Evolutionary conservation across 345 rosid species (phyloP).

Genomic region (Geranium rotundifolium): DNA sequence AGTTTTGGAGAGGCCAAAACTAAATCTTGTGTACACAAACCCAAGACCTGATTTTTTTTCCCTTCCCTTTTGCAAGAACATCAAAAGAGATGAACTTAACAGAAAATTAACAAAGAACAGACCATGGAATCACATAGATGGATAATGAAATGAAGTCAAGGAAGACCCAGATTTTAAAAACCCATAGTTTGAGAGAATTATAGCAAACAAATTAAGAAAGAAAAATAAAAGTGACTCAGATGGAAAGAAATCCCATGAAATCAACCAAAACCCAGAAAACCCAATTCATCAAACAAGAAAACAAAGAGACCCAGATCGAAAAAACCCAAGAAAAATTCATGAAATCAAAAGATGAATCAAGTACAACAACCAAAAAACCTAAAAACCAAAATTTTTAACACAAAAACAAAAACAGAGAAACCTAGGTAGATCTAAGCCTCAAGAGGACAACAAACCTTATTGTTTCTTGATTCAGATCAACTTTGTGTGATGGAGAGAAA

Average conservation of each 20-base stretch:
- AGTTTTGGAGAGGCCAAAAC: too few relatives aligned
- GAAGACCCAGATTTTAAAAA: background rate
- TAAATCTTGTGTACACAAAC: too few relatives aligned
- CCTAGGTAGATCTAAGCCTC: background rate
- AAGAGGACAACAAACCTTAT: background rate
- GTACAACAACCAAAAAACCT: too few relatives aligned
- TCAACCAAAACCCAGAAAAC: background rate
- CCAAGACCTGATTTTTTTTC: too few relatives aligned
- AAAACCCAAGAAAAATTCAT: background rate
- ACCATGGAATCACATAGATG: background rate
- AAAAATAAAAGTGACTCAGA: too few relatives aligned
- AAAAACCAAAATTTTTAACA: too few relatives aligned
- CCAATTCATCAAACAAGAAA: background rate
- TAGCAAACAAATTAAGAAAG: background rate
- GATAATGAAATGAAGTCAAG: background rate
- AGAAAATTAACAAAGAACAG: background rate
- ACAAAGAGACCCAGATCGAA: background rate
- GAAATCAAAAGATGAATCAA: too few relatives aligned
- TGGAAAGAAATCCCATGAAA: too few relatives aligned
- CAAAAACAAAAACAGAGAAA: background rate
- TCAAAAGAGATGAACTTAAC: too few relatives aligned
- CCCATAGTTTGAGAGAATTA: background rate
- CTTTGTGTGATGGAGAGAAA: too few relatives aligned
- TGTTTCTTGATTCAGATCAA: slow-evolving; percentile 15
- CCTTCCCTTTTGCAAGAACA: too few relatives aligned